phyloP scores from a whole-genome alignment of 225 moss, liverwort and hornwort species.

The Polytrichum formosum region DNA sequence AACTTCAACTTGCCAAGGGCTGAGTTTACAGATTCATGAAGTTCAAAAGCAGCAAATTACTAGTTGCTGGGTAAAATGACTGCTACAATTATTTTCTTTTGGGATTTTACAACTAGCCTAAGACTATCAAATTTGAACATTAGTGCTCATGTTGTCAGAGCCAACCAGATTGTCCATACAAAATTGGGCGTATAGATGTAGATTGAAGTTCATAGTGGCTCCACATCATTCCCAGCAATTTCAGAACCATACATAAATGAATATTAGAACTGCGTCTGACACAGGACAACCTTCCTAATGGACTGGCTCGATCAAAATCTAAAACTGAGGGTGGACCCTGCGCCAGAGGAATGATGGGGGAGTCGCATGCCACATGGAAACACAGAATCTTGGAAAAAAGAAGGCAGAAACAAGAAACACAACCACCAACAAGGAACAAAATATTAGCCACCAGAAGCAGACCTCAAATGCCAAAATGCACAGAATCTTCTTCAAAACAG shows the following conservation, averaged over 20 bases:
- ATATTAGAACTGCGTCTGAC: neutral
- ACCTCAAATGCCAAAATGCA: neutral
- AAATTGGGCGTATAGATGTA: neutral
- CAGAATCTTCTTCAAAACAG: neutral
- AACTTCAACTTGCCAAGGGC: too few relatives aligned
- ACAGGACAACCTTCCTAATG: neutral
- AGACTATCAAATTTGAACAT: too few relatives aligned
- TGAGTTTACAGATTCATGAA: too few relatives aligned
- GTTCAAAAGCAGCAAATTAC: too few relatives aligned
- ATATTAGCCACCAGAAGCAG: conserved; percentile 1
- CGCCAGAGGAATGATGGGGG: conserved; percentile 2
- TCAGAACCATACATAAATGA: neutral
- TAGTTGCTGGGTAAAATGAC: too few relatives aligned
- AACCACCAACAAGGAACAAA: conserved; percentile 2
- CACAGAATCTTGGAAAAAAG: neutral
- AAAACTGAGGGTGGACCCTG: neutral
- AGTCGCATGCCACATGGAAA: conserved; percentile 2
- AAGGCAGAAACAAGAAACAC: neutral
- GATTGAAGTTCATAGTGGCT: conserved; percentile 1
- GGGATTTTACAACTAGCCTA: too few relatives aligned
- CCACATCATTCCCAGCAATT: conserved; percentile 3
- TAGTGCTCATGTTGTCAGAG: neutral
- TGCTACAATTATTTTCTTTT: too few relatives aligned
- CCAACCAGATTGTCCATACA: conserved; percentile 1
- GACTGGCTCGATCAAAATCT: neutral